Conservation (phyloP, 495 filamentous ascomycete genomes). For the Copromyces sp. region DNA sequence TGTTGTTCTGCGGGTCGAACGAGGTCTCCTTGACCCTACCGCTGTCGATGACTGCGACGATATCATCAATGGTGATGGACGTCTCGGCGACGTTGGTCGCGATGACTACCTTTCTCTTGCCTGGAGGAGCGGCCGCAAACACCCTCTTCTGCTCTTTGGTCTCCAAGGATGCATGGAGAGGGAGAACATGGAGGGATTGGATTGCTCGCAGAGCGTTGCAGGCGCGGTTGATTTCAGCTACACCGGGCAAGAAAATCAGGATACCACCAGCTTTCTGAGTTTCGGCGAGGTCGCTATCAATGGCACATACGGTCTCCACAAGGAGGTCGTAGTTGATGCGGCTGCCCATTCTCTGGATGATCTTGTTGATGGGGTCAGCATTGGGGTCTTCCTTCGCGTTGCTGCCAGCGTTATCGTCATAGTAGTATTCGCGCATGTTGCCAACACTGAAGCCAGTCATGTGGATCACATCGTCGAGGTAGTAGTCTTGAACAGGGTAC, state of each 20-base stretch:
- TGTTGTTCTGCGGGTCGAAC: slow-evolving; percentile 85
- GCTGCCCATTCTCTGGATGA: slow-evolving; percentile 67
- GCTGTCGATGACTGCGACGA: slow-evolving; percentile 92
- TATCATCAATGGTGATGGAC: slow-evolving; percentile 94
- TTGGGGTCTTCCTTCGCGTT: slow-evolving; percentile 19
- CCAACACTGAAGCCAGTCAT: slow-evolving; percentile 61
- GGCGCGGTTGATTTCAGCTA: slow-evolving; percentile 77
- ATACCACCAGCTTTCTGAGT: slow-evolving; percentile 67
- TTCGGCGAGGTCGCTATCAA: slow-evolving; percentile 58
- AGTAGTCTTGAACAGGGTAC: slow-evolving; percentile 80
- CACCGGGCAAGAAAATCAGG: slow-evolving; percentile 82
- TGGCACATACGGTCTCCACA: slow-evolving; percentile 61
- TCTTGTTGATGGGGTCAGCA: slow-evolving; percentile 45
- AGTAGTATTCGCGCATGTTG: slow-evolving; percentile 16
- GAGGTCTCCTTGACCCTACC: slow-evolving; percentile 94
- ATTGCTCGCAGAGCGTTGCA: slow-evolving; percentile 57
- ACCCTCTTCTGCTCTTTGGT: slow-evolving; percentile 79
- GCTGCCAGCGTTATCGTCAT: slow-evolving; percentile 26
- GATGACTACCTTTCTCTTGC: slow-evolving; percentile 82
- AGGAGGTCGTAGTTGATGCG: slow-evolving; percentile 91
- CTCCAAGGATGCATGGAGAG: slow-evolving; percentile 84
- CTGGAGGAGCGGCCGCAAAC: slow-evolving; percentile 63
- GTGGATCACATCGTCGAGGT: slow-evolving; percentile 78
- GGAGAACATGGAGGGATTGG: slow-evolving; percentile 68
- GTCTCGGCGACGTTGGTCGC: slow-evolving; percentile 97